A percentile compares a stretch with the other conserved stretches of the same genome.
Conservation (phyloP, 169 alveolate genomes). For the Plasmodium vivax region DNA sequence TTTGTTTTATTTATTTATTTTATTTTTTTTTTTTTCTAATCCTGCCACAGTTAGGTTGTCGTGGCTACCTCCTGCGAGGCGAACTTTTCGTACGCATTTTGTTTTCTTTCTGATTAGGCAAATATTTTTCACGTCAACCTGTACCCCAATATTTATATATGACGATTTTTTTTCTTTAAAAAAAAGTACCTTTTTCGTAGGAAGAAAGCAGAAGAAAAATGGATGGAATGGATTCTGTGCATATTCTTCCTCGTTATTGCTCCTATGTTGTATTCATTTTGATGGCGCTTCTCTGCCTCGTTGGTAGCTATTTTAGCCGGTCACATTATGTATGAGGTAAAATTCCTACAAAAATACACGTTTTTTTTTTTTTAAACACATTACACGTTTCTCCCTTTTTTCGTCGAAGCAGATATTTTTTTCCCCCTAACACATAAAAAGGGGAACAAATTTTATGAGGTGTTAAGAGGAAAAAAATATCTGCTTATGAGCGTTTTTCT, state of each 20-base stretch:
- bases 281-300: not conserved
- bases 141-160: not conserved
- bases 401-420: not conserved
- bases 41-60: not conserved
- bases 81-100: not conserved
- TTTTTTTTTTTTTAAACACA: not conserved
- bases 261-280: not conserved
- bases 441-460: not conserved
- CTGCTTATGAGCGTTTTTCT: not conserved
- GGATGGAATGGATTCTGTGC: conserved; percentile 1
- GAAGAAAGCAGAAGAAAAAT: not conserved
- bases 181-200: not conserved
- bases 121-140: not conserved
- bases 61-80: not conserved
- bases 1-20: not conserved
- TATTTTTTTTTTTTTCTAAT: not conserved
- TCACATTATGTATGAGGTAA: not conserved
- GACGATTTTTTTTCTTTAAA: not conserved
- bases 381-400: not conserved
- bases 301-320: not conserved
- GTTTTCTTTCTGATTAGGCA: not conserved
- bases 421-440: not conserved
- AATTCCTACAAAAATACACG: not conserved
- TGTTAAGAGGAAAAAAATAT: not conserved
- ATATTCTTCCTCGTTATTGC: not conserved